Evolutionary conservation across 192 early-diverging fungal genomes (phyloP), one percentile per base, ranked within the genome.

Genomic region (Mortierella claussenii): DNA sequence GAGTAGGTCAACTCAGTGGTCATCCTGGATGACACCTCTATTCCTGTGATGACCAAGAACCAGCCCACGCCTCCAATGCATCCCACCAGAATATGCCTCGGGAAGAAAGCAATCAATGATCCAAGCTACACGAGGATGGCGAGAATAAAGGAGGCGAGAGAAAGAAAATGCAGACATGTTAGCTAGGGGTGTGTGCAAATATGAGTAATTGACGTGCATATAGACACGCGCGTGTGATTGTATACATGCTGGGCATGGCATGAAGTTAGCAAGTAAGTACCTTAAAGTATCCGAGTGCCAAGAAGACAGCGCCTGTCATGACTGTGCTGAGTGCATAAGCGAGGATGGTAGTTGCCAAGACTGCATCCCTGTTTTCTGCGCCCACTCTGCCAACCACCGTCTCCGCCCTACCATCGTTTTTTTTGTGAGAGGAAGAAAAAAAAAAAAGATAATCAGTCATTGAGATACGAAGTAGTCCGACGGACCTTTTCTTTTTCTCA

Each of bases 1-100:
- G 71, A 81, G 43, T 92, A 88, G 4, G 75, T 83, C 44, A 76
- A 51, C 51, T 65, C 64, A 1, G 32, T 55, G 17, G 73, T 67
- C 73, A 76, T 76, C 36, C 73, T 60, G n/a, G 73, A 66, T 5
- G 73, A 67, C 84, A 98, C 91, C 79, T 99, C 97, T 23, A 99
- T 80, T 20, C 89, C 97, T 0, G 97, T 99, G 43, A 92, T 84
- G 9, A 99, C 56, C 61, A 99, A 69, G 75, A 99, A 99, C 88
- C 94, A 95, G 28, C 96, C 95, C 20, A 97, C 95, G 37, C 96
- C 96, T 55, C 90, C 96, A 67, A 98, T 97, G 76, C 94, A 97
- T 23, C 95, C 96, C 21, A 97, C 95, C 5, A 98, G 84, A 64
- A 98, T 96, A 63, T 98, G 97, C 12, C 96, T 80, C 23, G 94